Percentiles rank a stretch among this genome's conserved stretches.
Evolutionary conservation across 345 rosid genomes (phyloP).

Genomic region (Cardamine resedifolia): DNA sequence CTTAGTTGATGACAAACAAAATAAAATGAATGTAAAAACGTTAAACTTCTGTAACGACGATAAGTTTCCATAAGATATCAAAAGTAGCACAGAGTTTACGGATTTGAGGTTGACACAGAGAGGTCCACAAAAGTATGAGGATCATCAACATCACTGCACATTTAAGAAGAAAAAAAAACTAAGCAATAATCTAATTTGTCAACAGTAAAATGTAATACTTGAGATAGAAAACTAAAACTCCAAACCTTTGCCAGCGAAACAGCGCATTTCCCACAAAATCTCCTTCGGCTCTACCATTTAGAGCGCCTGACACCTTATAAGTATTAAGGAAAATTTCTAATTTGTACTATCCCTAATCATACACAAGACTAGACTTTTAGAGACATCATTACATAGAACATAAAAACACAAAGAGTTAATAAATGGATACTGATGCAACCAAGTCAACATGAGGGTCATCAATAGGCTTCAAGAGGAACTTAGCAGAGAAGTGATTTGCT

Average conservation of each 20-base stretch:
- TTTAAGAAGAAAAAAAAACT: not conserved
- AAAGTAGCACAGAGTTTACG: conserved; percentile 46
- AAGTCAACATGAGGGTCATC: conserved; percentile 93
- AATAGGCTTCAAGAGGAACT: conserved; percentile 76
- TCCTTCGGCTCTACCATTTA: conserved; percentile 59
- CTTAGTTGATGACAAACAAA: conserved; percentile 46
- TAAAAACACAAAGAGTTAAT: not conserved
- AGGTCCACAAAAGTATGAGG: conserved; percentile 94
- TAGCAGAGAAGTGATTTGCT: conserved; percentile 61
- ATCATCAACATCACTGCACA: conserved; percentile 75
- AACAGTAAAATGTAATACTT: not conserved
- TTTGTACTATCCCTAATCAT: not conserved
- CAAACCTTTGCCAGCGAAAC: conserved; percentile 84
- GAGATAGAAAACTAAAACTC: not conserved
- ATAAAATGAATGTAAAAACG: not conserved
- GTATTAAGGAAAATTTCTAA: conserved; percentile 30
- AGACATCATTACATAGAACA: not conserved
- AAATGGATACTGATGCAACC: conserved; percentile 77
- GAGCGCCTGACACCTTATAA: conserved; percentile 66
- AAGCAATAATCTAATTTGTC: not conserved
- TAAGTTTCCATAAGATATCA: not conserved
- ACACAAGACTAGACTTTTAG: not conserved
- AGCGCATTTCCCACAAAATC: conserved; percentile 62
- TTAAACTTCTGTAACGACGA: not conserved
- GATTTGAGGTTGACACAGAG: conserved; percentile 71